Evolutionary conservation across 805 yeast genomes (phyloP).

Genomic region (Myxozyma vanderwaltii): DNA sequence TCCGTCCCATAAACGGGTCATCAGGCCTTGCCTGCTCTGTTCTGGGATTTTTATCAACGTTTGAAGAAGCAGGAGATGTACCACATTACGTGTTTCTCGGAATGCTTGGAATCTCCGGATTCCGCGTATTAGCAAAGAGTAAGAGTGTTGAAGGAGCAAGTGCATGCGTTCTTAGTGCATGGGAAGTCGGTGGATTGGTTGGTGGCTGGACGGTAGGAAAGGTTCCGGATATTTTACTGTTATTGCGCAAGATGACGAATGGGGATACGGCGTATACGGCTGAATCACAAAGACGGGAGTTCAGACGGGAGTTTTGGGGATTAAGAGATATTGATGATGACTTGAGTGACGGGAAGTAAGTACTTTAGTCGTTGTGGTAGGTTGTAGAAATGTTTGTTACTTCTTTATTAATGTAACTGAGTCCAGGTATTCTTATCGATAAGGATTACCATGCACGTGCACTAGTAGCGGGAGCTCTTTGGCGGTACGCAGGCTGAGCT

Average conservation of each 20-base stretch:
- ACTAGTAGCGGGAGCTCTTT: too few species aligned
- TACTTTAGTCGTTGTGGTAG: too few species aligned
- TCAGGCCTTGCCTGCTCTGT: slow-evolving; percentile 25
- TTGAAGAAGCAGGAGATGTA: slow-evolving; percentile 31
- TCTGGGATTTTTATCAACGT: slow-evolving; percentile 24
- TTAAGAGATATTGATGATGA: too few species aligned
- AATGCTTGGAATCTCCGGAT: slow-evolving; percentile 1
- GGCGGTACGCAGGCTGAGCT: too few species aligned
- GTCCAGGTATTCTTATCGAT: too few species aligned
- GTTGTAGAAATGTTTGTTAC: too few species aligned
- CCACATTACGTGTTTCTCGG: slow-evolving; percentile 18
- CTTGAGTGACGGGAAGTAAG: too few species aligned
- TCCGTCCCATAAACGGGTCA: slow-evolving; percentile 17
- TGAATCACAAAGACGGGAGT: neutral
- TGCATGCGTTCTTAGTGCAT: slow-evolving; percentile 16
- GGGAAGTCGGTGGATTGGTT: slow-evolving; percentile 14
- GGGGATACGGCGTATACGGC: neutral
- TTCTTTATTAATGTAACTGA: too few species aligned
- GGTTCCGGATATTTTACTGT: slow-evolving; percentile 9
- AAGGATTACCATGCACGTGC: too few species aligned
- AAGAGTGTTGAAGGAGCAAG: slow-evolving; percentile 5
- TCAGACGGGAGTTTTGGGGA: slow-evolving; percentile 22
- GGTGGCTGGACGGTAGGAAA: slow-evolving; percentile 20
- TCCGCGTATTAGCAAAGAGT: slow-evolving; percentile 13
- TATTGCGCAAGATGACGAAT: neutral